Base-by-base conservation (phyloP, 257 asterid species). In the Avicennia marina region DNA sequence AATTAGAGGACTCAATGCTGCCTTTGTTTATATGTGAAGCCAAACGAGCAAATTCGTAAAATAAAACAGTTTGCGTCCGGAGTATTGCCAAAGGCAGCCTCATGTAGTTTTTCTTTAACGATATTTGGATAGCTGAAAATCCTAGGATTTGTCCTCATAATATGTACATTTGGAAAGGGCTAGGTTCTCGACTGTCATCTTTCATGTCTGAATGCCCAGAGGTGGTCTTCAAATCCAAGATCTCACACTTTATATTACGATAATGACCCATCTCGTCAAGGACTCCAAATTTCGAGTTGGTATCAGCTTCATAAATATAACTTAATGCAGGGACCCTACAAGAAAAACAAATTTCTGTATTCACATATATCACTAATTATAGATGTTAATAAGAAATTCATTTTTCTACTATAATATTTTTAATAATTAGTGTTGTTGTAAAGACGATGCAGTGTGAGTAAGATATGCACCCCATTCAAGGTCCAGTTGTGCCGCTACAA, bases 41-140 rank as follows among this genome's bases (percentile, higher is more conserved):
- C 38, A 58, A 63, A 20, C 19, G 34, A 47, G 18, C 17, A n/a
- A 47, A 62, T 62, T 27, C 60, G 50, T 60, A 44, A 39, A 48
- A 47, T 60, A 39, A 29, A 4, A 4, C 8, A 64, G n/a, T 49
- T 50, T 53, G 26, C 62, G 42, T n/a, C 21, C 51, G 44, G 32
- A 60, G 65, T 70, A 48, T 58, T 44, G 75, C 74, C 66, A 65
- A 74, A 66, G 72, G 67, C 58, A 71, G 55, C 68, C 60, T 69
- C 85, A 71, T 76, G 79, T 68, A n/a, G 78, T 50, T 60, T 10
- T 40, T 54, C 42, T 33, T 62, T 21, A 62, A 39, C 59, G 56
- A 51, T 26, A 51, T 17, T 33, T 27, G 4, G 11, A 36, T 31
- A 51, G 34, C 17, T 38, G 10, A n/a, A n/a, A 46, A 49, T 52